A percentile compares a stretch with the other conserved stretches of the same genome.
Conservation (phyloP, 768 basidiomycete species). For the Hericium coralloides region DNA sequence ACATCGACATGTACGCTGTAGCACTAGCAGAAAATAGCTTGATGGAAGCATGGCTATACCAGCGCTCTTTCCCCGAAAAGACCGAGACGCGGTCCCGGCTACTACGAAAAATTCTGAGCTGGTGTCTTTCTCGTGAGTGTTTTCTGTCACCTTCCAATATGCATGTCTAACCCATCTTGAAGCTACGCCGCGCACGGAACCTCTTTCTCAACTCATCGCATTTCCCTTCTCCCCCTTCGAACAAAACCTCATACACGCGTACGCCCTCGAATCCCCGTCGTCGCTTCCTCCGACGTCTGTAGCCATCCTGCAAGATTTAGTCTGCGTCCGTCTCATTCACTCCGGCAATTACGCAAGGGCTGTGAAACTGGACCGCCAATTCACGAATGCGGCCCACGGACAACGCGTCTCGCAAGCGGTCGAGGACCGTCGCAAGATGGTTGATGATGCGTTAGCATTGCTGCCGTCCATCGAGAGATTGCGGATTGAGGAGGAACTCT, state of each 20-base stretch:
- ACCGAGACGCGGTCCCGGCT: conserved; percentile 45
- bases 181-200: conserved; percentile 29
- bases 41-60: conserved; percentile 68
- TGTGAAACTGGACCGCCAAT: conserved; percentile 64
- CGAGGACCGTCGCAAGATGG: conserved; percentile 56
- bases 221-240: conserved; percentile 63
- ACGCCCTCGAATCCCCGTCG: conserved; percentile 48
- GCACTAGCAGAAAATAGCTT: conserved; percentile 60
- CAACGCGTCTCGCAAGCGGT: conserved; percentile 30
- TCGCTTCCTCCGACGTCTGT: conserved; percentile 38
- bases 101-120: conserved; percentile 51
- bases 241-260: conserved; percentile 44
- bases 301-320: conserved; percentile 63
- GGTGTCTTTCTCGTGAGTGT: conserved; percentile 61
- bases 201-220: conserved; percentile 53
- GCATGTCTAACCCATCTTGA: neutral
- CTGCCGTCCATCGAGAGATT: conserved; percentile 57
- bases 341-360: conserved; percentile 63
- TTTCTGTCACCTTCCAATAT: neutral
- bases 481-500: conserved; percentile 50
- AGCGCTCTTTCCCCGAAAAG: conserved; percentile 58
- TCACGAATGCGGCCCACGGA: conserved; percentile 25
- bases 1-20: conserved; percentile 60
- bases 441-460: conserved; percentile 57
- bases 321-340: conserved; percentile 70